Base-by-base conservation (phyloP, 345 rosid genomes). In the Eucalyptus cloeziana region DNA sequence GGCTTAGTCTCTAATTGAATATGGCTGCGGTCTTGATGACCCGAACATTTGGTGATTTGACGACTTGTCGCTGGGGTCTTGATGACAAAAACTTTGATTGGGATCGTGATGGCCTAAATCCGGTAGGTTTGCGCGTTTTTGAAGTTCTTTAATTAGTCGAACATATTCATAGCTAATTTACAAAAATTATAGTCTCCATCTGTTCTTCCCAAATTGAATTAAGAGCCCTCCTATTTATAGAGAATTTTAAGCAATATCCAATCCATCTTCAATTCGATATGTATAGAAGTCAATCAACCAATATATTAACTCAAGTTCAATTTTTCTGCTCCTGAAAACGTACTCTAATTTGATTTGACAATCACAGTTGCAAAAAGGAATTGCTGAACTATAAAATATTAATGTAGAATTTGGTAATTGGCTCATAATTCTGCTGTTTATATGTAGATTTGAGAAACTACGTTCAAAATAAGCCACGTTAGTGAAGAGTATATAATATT, bases 51-150 rank as follows among this genome's bases (percentile, higher is more conserved):
- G 22, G 79, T 31, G 40, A 67, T 4, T 2, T 0, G 5, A 67
- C 21, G 10, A 67, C 3, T 67, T 0, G 17, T 64, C 2, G 4
- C 37, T 64, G 31, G n/a, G 69, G 8, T 60, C 31, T 11, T 60
- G 1, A 60, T 60, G 69, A 27, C 69, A 60, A 27, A 60, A 60
- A 27, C 33, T 64, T 30, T 14, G 0, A 64, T 64, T 14, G 10
- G 16, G 37, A 19, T n/a, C 9, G 9, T 14, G 76, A 7, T 67
- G 22, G 2, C 40, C 40, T 67, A n/a, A 67, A 67, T 15, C 6
- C 0, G 21, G 10, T 0, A 67, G 11, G 21, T 67, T 31, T 31
- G 17, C 0, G 43, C 21, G 40, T 31, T 31, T 67, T 31, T 9
- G 0, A 67, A 67, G 37, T 67, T 31, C 76, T 67, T 67, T 67